phyloP scores from a whole-genome alignment of 192 early-diverging fungal species.

The Entomortierella chlamydospora region DNA sequence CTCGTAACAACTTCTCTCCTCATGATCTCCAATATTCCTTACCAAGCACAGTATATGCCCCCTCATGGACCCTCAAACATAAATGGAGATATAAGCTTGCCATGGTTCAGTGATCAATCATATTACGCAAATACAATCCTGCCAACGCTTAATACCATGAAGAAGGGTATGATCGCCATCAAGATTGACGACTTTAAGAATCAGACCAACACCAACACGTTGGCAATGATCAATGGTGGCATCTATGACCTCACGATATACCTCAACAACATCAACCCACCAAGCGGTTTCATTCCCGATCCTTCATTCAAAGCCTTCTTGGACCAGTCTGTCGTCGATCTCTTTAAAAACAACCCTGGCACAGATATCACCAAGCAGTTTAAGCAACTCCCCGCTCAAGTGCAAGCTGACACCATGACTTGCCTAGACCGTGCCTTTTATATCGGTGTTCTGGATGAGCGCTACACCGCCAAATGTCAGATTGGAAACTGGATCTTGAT shows the following conservation, averaged over 20 bases:
- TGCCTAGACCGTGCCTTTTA: slow-evolving; percentile 78
- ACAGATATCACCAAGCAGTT: slow-evolving; percentile 62
- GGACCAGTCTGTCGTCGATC: slow-evolving; percentile 35
- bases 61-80: slow-evolving; percentile 33
- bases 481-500: slow-evolving; percentile 78
- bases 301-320: slow-evolving; percentile 58
- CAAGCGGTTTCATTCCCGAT: slow-evolving; percentile 58
- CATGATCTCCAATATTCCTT: slow-evolving; percentile 6
- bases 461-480: slow-evolving; percentile 63
- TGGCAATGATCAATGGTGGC: slow-evolving; percentile 66
- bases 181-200: slow-evolving; percentile 65
- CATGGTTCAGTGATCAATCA: slow-evolving; percentile 22
- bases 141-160: slow-evolving; percentile 62
- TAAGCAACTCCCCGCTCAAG: slow-evolving; percentile 30
- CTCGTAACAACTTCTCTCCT: slow-evolving; percentile 26
- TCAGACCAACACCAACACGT: slow-evolving; percentile 58
- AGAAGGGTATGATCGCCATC: slow-evolving; percentile 76
- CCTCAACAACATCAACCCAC: slow-evolving; percentile 57
- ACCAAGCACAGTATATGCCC: slow-evolving; percentile 12
- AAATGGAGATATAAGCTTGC: slow-evolving; percentile 12
- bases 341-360: slow-evolving; percentile 60
- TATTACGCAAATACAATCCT: slow-evolving; percentile 56
- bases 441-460: slow-evolving; percentile 72
- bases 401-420: slow-evolving; percentile 52
- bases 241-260: slow-evolving; percentile 80